Base-by-base conservation (phyloP, 1,284 basidiomycete genomes). In the Fomitopsis palustris region DNA sequence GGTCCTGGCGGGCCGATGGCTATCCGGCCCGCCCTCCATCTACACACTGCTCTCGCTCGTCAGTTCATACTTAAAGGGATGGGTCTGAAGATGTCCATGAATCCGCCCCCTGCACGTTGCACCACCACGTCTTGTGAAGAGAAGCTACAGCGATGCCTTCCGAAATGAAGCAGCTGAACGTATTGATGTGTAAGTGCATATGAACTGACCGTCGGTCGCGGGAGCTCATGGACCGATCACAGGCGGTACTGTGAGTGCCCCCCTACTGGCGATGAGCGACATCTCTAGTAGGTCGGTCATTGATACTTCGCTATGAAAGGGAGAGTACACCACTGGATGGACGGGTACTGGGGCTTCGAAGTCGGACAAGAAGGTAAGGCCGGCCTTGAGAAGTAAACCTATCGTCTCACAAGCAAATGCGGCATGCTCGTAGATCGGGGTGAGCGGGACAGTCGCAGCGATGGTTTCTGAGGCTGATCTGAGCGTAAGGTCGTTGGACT, bases 321-420 rank as follows among this genome's bases (percentile, higher is more conserved):
- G 91, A 53, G 90, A 95, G 78, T 96, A 96, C 75, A 96, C 95
- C 59, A 96, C 95, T 55, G 95, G 95, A 71, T 96, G 92, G 88
- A 94, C 93, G 4, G 88, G 86, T 17, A 84, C 87, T 37, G 92
- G 93, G n/a, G 90, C 91, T 47, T 95, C 93, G 21, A 94, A 90
- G 70, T 95, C 93, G 8, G 95, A 96, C 78, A 96, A 96, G 78
- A 96, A 95, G 81, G 91, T 88, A 59, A 60, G 72, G 60, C 38
- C 41, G 17, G 2, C 14, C 47, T 23, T 19, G 4, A 39, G n/a
- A 9, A 29, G 38, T 38, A 31, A 25, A 8, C n/a, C 42, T 6
- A 23, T n/a, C n/a, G n/a, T n/a, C n/a, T n/a, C n/a, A n/a, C n/a
- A n/a, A n/a, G n/a, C n/a, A n/a, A n/a, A 37, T 47, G 16, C 16